These are phyloP conservation scores for Colletotrichum tofieldiae DNA, from an alignment of 2,329 filamentous ascomycete genomes.

Conservation along the genomic window DNA sequence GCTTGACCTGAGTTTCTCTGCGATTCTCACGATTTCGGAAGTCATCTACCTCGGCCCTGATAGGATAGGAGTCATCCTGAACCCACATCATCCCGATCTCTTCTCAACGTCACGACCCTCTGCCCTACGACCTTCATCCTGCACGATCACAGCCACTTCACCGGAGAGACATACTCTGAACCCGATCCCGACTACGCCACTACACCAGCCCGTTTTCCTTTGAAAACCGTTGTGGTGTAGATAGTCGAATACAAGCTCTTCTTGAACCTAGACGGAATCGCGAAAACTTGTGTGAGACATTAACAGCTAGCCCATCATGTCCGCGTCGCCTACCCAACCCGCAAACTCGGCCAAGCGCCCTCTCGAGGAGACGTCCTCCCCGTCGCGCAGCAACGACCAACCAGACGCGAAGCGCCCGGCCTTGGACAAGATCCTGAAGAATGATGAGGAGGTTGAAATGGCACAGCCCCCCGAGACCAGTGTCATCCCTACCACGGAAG, in stretches of 20 bases:
- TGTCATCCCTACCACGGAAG: slow-evolving; percentile 58
- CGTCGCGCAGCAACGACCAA: slow-evolving; percentile 90
- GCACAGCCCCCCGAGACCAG: slow-evolving; percentile 56
- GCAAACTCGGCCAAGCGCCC: slow-evolving; percentile 89
- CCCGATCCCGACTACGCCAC: slow-evolving; percentile 66
- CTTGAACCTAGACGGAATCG: slow-evolving; percentile 61
- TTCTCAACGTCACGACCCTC: slow-evolving; percentile 42
- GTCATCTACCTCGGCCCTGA: slow-evolving; percentile 39
- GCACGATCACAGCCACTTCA: slow-evolving; percentile 45
- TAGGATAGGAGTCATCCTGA: slow-evolving; percentile 42
- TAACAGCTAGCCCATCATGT: slow-evolving; percentile 68
- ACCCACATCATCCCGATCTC: slow-evolving; percentile 38
- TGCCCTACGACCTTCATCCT: slow-evolving; percentile 44
- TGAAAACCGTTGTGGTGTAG: slow-evolving; percentile 86
- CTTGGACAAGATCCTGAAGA: slow-evolving; percentile 90
- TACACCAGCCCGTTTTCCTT: slow-evolving; percentile 96
- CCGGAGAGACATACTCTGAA: slow-evolving; percentile 50
- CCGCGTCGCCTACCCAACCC: slow-evolving; percentile 76
- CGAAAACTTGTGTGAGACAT: slow-evolving; percentile 44
- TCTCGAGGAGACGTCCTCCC: slow-evolving; percentile 96
- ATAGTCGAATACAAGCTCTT: slow-evolving; percentile 68
- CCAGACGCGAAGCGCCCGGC: slow-evolving; percentile 98
- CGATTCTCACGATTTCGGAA: slow-evolving; percentile 44
- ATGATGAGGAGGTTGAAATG: slow-evolving; percentile 70
- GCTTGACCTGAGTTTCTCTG: slow-evolving; percentile 41